A percentile compares a stretch with the other conserved stretches of the same genome.
Evolutionary conservation across 768 basidiomycete species (phyloP).

Genomic region (Tricholoma sp.): DNA sequence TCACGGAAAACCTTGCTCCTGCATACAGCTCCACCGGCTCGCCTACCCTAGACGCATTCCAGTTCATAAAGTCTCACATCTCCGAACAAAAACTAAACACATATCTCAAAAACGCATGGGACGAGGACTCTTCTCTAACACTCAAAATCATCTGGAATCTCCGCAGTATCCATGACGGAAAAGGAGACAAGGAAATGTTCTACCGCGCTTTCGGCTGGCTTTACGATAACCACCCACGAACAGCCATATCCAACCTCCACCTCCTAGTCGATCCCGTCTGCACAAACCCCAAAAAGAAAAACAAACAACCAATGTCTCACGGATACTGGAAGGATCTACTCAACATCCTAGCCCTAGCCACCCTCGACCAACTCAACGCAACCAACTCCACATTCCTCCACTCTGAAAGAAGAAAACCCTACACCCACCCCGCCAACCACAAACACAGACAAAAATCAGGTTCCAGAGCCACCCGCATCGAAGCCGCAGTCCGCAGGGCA

Average conservation of each 20-base stretch:
- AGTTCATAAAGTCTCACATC: constrained; percentile 28
- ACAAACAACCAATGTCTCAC: constrained; percentile 31
- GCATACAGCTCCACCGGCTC: constrained; percentile 48
- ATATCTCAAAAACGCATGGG: constrained; percentile 48
- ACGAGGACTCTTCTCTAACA: constrained; percentile 51
- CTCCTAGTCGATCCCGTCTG: constrained; percentile 51
- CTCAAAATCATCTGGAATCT: constrained; percentile 64
- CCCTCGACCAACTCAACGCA: constrained; percentile 43
- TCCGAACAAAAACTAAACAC: constrained; percentile 20
- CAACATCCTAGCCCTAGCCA: constrained; percentile 59
- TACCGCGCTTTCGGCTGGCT: constrained; percentile 66
- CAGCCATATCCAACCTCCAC: constrained; percentile 57
- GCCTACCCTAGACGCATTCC: constrained; percentile 53
- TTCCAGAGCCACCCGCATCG: constrained; percentile 19
- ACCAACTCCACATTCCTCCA: constrained; percentile 25
- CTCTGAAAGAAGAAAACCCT: constrained; percentile 9
- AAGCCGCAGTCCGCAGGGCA: constrained; percentile 12
- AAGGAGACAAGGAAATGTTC: constrained; percentile 53
- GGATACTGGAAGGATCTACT: constrained; percentile 77
- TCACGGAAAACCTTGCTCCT: constrained; percentile 47
- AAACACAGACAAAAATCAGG: constrained; percentile 9
- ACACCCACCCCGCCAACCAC: constrained; percentile 6
- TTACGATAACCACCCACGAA: constrained; percentile 62
- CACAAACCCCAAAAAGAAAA: constrained; percentile 24
- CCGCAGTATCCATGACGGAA: constrained; percentile 68